These are phyloP conservation scores for Madurella fahalii DNA, from an alignment of 2,329 filamentous ascomycete genomes.

Conservation along the genomic window DNA sequence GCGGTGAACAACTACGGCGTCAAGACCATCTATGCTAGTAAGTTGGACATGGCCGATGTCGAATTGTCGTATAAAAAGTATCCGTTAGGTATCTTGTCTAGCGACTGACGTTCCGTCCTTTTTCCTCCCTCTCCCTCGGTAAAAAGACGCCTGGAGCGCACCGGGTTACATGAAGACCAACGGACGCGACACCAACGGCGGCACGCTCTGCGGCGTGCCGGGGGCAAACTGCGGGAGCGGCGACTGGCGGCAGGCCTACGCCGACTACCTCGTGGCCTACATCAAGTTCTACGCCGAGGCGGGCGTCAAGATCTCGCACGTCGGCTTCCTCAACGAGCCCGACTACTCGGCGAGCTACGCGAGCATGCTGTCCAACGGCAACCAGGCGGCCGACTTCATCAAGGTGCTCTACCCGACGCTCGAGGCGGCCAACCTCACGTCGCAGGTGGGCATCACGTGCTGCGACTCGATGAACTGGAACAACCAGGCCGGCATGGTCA, in stretches of 20 bases:
- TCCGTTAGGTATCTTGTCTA: not conserved
- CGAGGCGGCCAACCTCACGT: conserved; percentile 22
- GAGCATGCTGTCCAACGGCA: conserved; percentile 68
- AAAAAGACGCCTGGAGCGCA: conserved; percentile 42
- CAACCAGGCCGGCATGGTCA: conserved; percentile 35
- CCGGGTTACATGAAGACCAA: conserved; percentile 48
- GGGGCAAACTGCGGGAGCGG: conserved; percentile 37
- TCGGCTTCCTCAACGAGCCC: conserved; percentile 47
- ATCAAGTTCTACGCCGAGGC: conserved; percentile 42
- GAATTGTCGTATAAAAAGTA: not conserved
- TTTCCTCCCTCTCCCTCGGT: not conserved
- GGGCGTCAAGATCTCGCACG: conserved; percentile 42
- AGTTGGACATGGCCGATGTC: not conserved
- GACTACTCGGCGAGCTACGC: conserved; percentile 40
- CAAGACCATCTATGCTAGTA: conserved; percentile 36
- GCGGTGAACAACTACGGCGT: conserved; percentile 38
- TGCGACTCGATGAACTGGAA: conserved; percentile 40
- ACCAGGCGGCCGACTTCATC: conserved; percentile 55
- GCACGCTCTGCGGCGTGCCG: conserved; percentile 35
- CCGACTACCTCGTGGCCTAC: conserved; percentile 46
- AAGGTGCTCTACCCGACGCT: conserved; percentile 43
- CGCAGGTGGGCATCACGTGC: conserved; percentile 35
- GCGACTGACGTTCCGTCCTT: not conserved
- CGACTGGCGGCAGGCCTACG: conserved; percentile 47
- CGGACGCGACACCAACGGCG: conserved; percentile 32